These are phyloP conservation scores for Penicillium mononematosum DNA, from an alignment of 495 filamentous ascomycete species.

Conservation along the genomic window DNA sequence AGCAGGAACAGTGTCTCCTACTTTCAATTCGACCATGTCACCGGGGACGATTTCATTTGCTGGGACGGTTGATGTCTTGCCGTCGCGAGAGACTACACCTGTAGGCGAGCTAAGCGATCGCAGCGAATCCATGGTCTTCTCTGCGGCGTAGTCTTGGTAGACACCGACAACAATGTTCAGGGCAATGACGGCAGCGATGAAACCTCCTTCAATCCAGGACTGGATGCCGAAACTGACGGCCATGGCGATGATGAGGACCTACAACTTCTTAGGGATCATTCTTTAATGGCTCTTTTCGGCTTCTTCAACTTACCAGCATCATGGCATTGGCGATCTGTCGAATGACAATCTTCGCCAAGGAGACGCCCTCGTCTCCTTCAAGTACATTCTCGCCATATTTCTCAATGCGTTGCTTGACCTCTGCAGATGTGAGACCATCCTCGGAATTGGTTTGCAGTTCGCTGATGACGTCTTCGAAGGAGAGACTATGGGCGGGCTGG, in stretches of 20 bases:
- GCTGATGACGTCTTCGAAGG: conserved; percentile 49
- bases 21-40: conserved; percentile 72
- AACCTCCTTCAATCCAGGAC: conserved; percentile 70
- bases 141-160: conserved; percentile 67
- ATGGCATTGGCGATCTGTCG: conserved; percentile 67
- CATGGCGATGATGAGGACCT: conserved; percentile 70
- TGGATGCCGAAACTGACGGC: conserved; percentile 65
- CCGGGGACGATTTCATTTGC: conserved; percentile 59
- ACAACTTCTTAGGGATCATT: conserved; percentile 8
- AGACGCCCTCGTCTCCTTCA: conserved; percentile 57
- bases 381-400: conserved; percentile 63
- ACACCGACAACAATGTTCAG: conserved; percentile 70
- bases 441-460: conserved; percentile 60
- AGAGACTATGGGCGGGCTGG: conserved; percentile 63
- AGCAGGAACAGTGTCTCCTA: conserved; percentile 80
- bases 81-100: conserved; percentile 55
- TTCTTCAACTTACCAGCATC: conserved; percentile 49
- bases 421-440: conserved; percentile 56
- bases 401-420: conserved; percentile 55
- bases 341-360: conserved; percentile 56
- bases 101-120: conserved; percentile 62
- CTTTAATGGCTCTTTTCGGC: background rate
- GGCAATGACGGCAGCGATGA: conserved; percentile 62
- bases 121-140: conserved; percentile 75
- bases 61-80: conserved; percentile 50